Evolutionary conservation across 306 rosid species (phyloP), one percentile per base, ranked within the genome.

Genomic region (Cercis canadensis): DNA sequence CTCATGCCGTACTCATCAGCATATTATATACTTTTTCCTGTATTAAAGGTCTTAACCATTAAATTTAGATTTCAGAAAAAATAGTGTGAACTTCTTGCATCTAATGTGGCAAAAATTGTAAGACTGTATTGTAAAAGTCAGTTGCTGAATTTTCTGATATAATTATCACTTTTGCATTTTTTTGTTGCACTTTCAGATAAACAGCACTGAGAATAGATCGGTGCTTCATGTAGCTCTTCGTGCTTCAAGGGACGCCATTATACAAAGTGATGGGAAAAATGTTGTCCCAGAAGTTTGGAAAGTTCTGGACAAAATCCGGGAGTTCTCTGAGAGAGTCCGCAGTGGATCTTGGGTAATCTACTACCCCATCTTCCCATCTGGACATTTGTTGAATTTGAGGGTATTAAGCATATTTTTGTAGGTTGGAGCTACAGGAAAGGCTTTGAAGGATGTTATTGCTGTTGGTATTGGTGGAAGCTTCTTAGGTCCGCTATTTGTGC

Each of bases 181-280:
- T n/a, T n/a, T n/a, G n/a, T n/a, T n/a, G n/a, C 64, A 11, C 65
- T 45, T 75, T 33, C 78, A 92, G 97, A 88, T 91, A 70, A 91
- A 88, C 79, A 88, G 89, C 78, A 91, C 96, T 3, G 97, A 91
- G 80, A 74, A 85, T 82, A 87, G 96, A 73, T 65, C 97, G 5
- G 96, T 92, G 44, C 91, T 92, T 77, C 97, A 92, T 78, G 91
- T 88, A 46, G 92, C 97, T 73, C 97, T 92, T 45, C 97, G 97
- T 72, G 91, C 92, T 56, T 61, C 92, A 45, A 88, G 91, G 65
- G 96, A 83, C 57, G 68, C 86, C 32, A 84, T 79, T 62, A 83
- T 88, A 62, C 72, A 83, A 45, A 78, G 86, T 82, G 87, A 92
- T 64, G 96, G 96, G 67, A 88, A 85, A 46, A 92, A 92, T 72